These are phyloP conservation scores for Saccharomyces kudriavzevii DNA, from an alignment of 805 yeast genomes.

Conservation along the genomic window DNA sequence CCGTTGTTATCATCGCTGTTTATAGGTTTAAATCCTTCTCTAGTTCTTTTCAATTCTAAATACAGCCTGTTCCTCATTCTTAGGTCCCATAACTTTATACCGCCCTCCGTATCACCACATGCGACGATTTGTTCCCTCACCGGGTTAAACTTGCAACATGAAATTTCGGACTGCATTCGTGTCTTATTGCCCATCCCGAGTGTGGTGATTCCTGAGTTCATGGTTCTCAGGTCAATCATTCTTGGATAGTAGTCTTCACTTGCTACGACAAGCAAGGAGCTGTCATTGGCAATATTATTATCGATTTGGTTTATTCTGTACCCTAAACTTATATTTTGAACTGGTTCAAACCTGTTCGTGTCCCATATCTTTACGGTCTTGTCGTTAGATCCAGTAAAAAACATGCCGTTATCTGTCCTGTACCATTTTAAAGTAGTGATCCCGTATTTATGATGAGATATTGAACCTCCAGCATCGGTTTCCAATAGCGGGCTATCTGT, in stretches of 20 bases:
- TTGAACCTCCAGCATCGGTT: slow-evolving; percentile 9
- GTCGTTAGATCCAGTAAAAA: slow-evolving; percentile 75
- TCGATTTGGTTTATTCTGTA: slow-evolving; percentile 62
- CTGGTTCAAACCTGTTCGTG: slow-evolving; percentile 55
- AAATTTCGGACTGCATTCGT: slow-evolving; percentile 34
- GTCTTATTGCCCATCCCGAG: slow-evolving; percentile 49
- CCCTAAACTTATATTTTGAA: slow-evolving; percentile 55
- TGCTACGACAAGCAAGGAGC: slow-evolving; percentile 53
- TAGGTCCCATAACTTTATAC: slow-evolving; percentile 78
- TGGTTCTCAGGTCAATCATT: slow-evolving; percentile 63
- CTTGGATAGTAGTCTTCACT: slow-evolving; percentile 62
- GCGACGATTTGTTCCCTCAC: slow-evolving; percentile 51
- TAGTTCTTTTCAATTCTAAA: slow-evolving; percentile 14
- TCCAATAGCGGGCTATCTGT: not conserved
- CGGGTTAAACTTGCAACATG: slow-evolving; percentile 69
- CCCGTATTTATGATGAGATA: slow-evolving; percentile 55
- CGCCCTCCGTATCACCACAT: slow-evolving; percentile 77
- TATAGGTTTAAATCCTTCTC: slow-evolving; percentile 2
- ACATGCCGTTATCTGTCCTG: slow-evolving; percentile 82
- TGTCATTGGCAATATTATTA: slow-evolving; percentile 37
- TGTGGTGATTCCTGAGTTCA: slow-evolving; percentile 65
- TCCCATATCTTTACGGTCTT: slow-evolving; percentile 76
- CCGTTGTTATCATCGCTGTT: not conserved
- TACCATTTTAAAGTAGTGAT: slow-evolving; percentile 77
- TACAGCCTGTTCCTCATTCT: slow-evolving; percentile 32